phyloP scores from a whole-genome alignment of 768 basidiomycete genomes.

The Amanita fuliginea region DNA sequence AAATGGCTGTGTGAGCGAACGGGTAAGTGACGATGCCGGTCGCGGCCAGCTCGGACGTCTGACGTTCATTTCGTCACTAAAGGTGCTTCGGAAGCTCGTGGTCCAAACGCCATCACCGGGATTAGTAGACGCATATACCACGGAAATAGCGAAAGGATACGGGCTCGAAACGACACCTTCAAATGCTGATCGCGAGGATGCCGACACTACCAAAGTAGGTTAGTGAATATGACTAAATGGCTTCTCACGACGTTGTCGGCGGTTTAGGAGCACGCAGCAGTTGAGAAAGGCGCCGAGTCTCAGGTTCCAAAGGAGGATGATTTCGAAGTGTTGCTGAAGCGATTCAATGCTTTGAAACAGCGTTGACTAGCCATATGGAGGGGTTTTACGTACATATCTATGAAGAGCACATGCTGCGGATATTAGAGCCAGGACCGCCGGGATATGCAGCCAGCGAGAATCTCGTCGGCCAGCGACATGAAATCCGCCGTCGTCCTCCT shows the following conservation, averaged over 20 bases:
- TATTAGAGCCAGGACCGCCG: background rate
- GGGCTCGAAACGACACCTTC: slow-evolving; percentile 49
- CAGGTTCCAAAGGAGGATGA: slow-evolving; percentile 41
- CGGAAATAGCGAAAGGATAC: slow-evolving; percentile 86
- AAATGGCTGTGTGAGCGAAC: slow-evolving; percentile 68
- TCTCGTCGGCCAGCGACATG: slow-evolving; percentile 1
- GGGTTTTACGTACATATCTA: background rate
- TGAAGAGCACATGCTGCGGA: background rate
- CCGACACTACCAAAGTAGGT: background rate
- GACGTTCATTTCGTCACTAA: slow-evolving; percentile 7
- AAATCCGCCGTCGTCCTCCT: background rate
- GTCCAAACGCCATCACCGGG: slow-evolving; percentile 58
- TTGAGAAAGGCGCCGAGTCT: background rate
- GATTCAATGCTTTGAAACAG: slow-evolving; percentile 85
- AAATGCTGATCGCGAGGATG: background rate
- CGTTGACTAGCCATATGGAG: slow-evolving; percentile 24
- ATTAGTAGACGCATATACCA: slow-evolving; percentile 81
- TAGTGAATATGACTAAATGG: background rate
- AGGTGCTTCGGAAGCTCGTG: slow-evolving; percentile 71
- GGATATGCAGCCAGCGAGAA: background rate
- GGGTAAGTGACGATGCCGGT: slow-evolving; percentile 37
- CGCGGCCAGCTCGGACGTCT: background rate
- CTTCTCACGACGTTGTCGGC: background rate
- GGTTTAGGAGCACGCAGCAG: background rate
- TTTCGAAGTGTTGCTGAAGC: slow-evolving; percentile 62